Evolutionary conservation across 345 rosid species (phyloP), one percentile per base, ranked within the genome.

Genomic region (Lagerstroemia speciosa): DNA sequence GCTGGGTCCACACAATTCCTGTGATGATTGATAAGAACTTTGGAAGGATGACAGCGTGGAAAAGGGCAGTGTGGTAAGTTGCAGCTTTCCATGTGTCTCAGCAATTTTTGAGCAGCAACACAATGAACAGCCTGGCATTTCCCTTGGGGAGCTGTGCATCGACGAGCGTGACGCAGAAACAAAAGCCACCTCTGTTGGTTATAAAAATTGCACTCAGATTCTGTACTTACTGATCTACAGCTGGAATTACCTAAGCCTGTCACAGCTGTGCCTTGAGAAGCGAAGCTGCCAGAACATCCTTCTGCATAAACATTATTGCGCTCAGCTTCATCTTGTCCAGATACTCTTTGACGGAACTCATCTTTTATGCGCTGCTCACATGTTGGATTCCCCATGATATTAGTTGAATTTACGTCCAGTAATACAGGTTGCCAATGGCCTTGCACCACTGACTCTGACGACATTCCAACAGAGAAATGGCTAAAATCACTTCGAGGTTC

Each of bases 111-210:
- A 55, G 75, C 96, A 52, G 77, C 83, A 55, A 79, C 69, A 65
- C 99, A 91, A 78, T 85, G 73, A 68, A 26, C 68, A 15, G 82
- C 95, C 38, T 48, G 85, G 77, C 99, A 94, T 80, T 83, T 88
- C 71, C 96, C 99, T 79, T 85, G 95, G 27, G 93, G 87, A 38
- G 89, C 83, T 67, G 85, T 69, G 78, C 99, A 94, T 70, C 77
- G 69, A 48, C 91, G 88, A 57, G 99, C 97, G 84, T 94, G 99
- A 63, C 86, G 80, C 76, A 94, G 77, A 77, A 91, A 83, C 79
- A 94, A 76, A 75, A 94, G 90, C 99, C 99, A 94, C 74, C 75
- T 88, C 79, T 80, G 86, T 76, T 94, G 99, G 73, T 84, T 81
- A 69, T 81, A 79, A 64, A 82, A 88, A 72, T 85, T 88, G 61